Percentiles rank a stretch among this genome's conserved stretches.
These are phyloP conservation scores for Tremellales sp. DNA, from an alignment of 1,284 basidiomycete species.

Conservation along the genomic window DNA sequence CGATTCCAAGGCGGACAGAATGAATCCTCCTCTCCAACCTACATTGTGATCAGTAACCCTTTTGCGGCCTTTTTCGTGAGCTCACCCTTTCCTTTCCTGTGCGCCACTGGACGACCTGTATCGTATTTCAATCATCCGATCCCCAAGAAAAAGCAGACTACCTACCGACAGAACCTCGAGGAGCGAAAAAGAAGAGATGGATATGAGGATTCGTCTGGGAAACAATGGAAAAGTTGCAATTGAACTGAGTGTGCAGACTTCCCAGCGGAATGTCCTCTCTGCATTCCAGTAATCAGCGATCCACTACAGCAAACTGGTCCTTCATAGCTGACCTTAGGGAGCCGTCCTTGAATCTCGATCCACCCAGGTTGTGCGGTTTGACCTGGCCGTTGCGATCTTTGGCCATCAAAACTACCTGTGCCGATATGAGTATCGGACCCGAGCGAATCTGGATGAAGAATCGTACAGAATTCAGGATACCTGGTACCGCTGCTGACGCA, in stretches of 20 bases:
- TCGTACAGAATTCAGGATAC: constrained; percentile 45
- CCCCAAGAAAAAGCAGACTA: background rate
- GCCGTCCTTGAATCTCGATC: constrained; percentile 83
- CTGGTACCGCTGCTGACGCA: constrained; percentile 49
- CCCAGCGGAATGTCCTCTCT: constrained; percentile 93
- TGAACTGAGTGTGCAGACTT: constrained; percentile 87
- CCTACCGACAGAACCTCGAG: constrained; percentile 85
- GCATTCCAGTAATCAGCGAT: constrained; percentile 10
- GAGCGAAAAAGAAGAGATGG: constrained; percentile 96
- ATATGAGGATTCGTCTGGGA: constrained; percentile 95
- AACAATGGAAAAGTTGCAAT: constrained; percentile 92
- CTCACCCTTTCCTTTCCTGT: constrained; percentile 81
- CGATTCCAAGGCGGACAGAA: constrained; percentile 85
- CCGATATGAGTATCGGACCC: constrained; percentile 52
- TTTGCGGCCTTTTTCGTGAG: background rate
- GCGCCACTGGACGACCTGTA: constrained; percentile 66
- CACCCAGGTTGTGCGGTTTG: constrained; percentile 89
- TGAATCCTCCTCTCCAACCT: constrained; percentile 95
- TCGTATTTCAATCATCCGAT: background rate
- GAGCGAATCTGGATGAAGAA: background rate
- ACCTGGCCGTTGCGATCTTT: constrained; percentile 79
- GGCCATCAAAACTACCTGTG: constrained; percentile 87
- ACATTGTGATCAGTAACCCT: background rate
- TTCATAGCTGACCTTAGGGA: constrained; percentile 61
- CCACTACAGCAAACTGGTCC: background rate